Evolutionary conservation across 139 green algal species (phyloP).

Genomic region (Auxenochlorella pyrenoidosa): DNA sequence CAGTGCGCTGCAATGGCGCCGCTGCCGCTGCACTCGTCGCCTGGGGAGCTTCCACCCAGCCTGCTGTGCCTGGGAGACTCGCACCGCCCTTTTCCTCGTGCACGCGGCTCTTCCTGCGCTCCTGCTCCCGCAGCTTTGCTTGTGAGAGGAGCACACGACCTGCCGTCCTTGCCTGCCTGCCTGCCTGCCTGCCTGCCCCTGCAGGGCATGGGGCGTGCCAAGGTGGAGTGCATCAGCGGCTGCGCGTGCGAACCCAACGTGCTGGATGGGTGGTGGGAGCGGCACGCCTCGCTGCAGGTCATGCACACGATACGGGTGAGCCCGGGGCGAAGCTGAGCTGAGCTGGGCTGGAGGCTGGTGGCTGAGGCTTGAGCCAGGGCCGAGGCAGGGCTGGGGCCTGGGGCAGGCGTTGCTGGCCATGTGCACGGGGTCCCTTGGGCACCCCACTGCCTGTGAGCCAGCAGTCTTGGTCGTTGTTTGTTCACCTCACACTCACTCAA

Average conservation of each 20-base stretch:
- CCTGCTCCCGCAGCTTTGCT: background rate
- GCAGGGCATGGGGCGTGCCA: constrained; percentile 22
- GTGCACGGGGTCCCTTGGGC: too few species aligned
- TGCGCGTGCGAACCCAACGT: background rate
- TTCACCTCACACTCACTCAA: too few species aligned
- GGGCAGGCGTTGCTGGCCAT: background rate
- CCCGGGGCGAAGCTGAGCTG: too few species aligned
- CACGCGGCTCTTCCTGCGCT: background rate
- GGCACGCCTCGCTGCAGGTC: constrained; percentile 30
- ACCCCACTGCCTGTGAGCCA: background rate
- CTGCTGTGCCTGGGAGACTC: too few species aligned
- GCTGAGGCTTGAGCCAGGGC: too few species aligned
- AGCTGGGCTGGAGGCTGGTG: too few species aligned
- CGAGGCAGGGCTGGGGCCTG: background rate
- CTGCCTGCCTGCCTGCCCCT: background rate
- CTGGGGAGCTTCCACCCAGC: too few species aligned
- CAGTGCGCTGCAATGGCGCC: too few species aligned
- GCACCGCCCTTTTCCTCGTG: background rate
- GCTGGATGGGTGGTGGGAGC: constrained; percentile 31
- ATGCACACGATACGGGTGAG: constrained; percentile 35
- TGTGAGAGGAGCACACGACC: background rate
- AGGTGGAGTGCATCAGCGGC: constrained; percentile 31
- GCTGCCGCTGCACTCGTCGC: too few species aligned
- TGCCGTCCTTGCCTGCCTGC: background rate
- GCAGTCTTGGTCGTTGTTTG: background rate